Evolutionary conservation across 148 eudicot species (phyloP).

Genomic region (Silene latifolia): DNA sequence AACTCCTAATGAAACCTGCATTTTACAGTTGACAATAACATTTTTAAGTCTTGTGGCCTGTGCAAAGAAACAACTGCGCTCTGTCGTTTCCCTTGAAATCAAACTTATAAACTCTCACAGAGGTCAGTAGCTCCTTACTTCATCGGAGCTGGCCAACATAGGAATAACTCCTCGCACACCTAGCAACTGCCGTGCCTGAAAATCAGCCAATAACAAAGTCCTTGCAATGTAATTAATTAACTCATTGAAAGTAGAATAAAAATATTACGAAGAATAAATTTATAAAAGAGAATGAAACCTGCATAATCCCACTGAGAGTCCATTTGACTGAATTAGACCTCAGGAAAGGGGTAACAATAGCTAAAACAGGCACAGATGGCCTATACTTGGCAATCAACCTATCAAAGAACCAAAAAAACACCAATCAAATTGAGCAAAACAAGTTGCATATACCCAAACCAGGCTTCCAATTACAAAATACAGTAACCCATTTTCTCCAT

Average conservation of each 20-base stretch:
- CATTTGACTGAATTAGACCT: slow-evolving; percentile 46
- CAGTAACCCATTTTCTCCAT: too few relatives aligned
- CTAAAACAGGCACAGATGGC: slow-evolving; percentile 53
- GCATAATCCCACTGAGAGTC: slow-evolving; percentile 50
- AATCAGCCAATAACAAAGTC: not conserved
- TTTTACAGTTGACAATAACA: not conserved
- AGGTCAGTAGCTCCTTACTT: slow-evolving; percentile 31
- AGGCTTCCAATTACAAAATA: too few relatives aligned
- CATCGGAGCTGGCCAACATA: slow-evolving; percentile 44
- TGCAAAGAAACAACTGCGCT: not conserved
- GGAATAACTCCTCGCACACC: slow-evolving; percentile 57
- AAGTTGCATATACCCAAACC: not conserved
- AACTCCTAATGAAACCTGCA: slow-evolving; percentile 40
- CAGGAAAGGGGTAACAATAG: slow-evolving; percentile 50
- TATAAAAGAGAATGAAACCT: slow-evolving; percentile 28
- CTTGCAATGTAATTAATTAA: not conserved
- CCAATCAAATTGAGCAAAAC: not conserved
- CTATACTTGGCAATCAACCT: slow-evolving; percentile 63
- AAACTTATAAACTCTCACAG: not conserved
- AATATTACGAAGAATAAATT: not conserved
- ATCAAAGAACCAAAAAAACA: not conserved
- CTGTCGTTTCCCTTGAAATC: not conserved
- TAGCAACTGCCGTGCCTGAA: slow-evolving; percentile 64
- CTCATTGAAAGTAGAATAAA: not conserved
- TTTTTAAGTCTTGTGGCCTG: not conserved